Conservation (phyloP, 164 flowering plant genomes). For the Kingdonia uniflora region DNA sequence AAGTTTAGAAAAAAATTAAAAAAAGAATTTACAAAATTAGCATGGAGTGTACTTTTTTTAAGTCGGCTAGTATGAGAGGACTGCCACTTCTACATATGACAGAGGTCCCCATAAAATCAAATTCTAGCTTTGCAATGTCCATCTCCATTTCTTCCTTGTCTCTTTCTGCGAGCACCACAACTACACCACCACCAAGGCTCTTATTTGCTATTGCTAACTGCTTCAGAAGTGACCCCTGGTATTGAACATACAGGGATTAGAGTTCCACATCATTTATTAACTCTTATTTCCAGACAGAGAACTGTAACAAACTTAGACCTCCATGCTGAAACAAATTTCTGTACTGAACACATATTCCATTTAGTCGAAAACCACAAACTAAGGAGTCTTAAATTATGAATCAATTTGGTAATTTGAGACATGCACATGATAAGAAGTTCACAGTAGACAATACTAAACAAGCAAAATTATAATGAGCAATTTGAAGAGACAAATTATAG, state of each 20-base stretch:
- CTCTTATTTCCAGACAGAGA: too few species aligned
- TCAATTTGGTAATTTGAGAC: too few species aligned
- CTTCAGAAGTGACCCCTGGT: slow-evolving; percentile 90
- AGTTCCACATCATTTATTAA: neutral
- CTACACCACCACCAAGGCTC: slow-evolving; percentile 85
- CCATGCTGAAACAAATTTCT: too few species aligned
- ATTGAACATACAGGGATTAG: slow-evolving; percentile 5
- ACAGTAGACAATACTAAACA: too few species aligned
- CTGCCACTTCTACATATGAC: slow-evolving; percentile 96
- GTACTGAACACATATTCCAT: too few species aligned
- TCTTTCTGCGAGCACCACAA: slow-evolving; percentile 93
- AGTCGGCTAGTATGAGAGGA: slow-evolving; percentile 87
- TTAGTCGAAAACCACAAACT: too few species aligned
- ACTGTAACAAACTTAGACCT: too few species aligned
- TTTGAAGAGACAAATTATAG: too few species aligned
- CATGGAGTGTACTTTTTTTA: slow-evolving; percentile 53
- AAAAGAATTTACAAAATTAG: neutral
- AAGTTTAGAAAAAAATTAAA: too few species aligned
- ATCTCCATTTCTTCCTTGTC: slow-evolving; percentile 97
- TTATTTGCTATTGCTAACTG: slow-evolving; percentile 92
- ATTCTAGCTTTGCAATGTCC: slow-evolving; percentile 86
- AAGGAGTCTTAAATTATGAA: too few species aligned
- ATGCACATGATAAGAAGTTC: too few species aligned
- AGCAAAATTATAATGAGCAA: too few species aligned
- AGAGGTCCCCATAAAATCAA: slow-evolving; percentile 88